Base-by-base conservation (phyloP, 495 filamentous ascomycete species). In the Penicillium alfredii region DNA sequence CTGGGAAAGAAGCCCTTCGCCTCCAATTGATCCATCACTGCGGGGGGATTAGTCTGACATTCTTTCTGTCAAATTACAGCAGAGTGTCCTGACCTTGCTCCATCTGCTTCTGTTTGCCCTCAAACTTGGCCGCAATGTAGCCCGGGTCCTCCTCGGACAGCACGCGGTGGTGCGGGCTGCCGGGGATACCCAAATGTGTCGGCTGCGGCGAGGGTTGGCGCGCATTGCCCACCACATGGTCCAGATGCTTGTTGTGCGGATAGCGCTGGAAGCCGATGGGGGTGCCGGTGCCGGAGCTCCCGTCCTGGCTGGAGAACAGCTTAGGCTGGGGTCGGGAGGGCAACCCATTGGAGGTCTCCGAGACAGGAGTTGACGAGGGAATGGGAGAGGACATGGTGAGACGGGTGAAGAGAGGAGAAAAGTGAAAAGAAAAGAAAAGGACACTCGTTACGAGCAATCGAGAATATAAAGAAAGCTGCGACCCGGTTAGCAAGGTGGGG, bases 61-160 rank as follows among this genome's bases (percentile, higher is more conserved):
- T 15, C 24, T 34, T 16, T 12, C n/a, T 12, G 6, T 14, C 7
- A 3, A 8, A 11, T 21, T 1, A 2, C 6, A 16, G 6, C 20
- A 12, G 38, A 16, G 18, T 14, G 7, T 9, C 59, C 80, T 66
- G 49, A 90, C 86, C 86, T 48, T 81, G 71, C 53, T 86, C 80
- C 82, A 94, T 97, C 71, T 98, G 92, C 57, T 87, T 78, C 48
- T 81, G 75, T 64, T 94, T 96, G 48, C 93, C 93, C 66, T 87
- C 82, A 46, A 98, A 98, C 37, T 86, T 88, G 22, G 92, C 88
- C 5, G 92, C 89, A 40, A 95, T 79, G 64, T 98, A 98, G 47
- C 92, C 92, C 10, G 92, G 81, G n/a, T 88, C 90, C 47, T 87
- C 81, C 47, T 92, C 89, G 6, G 85, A 85, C 22, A 97, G 69